A percentile compares a stretch with the other conserved stretches of the same genome.
Evolutionary conservation across 805 yeast genomes (phyloP).

Genomic region (Komagataella pastoris): DNA sequence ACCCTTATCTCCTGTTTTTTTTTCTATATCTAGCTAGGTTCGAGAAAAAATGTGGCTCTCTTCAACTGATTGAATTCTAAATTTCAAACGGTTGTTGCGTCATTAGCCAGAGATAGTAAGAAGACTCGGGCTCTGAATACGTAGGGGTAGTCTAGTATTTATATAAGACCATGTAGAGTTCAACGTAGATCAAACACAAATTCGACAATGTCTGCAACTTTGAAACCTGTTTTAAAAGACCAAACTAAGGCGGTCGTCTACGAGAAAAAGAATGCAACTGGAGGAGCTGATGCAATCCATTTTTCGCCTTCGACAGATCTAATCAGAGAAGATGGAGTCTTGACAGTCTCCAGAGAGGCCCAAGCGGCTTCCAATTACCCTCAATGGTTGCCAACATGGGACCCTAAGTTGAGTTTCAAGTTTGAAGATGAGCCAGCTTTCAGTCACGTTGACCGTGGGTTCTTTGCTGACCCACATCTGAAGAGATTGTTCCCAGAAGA

Average conservation of each 20-base stretch:
- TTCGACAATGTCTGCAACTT: background rate
- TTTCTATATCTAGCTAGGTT: background rate
- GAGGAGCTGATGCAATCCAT: slow-evolving; percentile 20
- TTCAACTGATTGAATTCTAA: too few species aligned
- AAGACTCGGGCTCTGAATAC: background rate
- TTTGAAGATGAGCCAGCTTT: slow-evolving; percentile 21
- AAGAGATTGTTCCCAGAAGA: slow-evolving; percentile 28
- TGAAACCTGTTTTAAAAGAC: background rate
- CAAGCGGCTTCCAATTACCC: slow-evolving; percentile 26
- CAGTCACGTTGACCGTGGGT: slow-evolving; percentile 48
- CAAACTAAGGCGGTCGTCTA: background rate
- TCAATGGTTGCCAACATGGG: slow-evolving; percentile 57
- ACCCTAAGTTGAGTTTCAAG: slow-evolving; percentile 38
- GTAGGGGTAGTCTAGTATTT: background rate
- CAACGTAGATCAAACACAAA: background rate
- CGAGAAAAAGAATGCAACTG: background rate
- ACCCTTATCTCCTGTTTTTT: background rate
- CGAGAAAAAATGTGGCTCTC: background rate
- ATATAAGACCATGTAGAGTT: too few species aligned
- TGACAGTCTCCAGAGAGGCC: slow-evolving; percentile 26
- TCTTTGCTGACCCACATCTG: slow-evolving; percentile 40
- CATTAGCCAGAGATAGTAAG: background rate
- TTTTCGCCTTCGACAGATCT: slow-evolving; percentile 38
- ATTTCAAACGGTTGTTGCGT: background rate
- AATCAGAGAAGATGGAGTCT: slow-evolving; percentile 31